These are phyloP conservation scores for Rhodotorula paludigena DNA, from an alignment of 768 basidiomycete species.

Conservation along the genomic window DNA sequence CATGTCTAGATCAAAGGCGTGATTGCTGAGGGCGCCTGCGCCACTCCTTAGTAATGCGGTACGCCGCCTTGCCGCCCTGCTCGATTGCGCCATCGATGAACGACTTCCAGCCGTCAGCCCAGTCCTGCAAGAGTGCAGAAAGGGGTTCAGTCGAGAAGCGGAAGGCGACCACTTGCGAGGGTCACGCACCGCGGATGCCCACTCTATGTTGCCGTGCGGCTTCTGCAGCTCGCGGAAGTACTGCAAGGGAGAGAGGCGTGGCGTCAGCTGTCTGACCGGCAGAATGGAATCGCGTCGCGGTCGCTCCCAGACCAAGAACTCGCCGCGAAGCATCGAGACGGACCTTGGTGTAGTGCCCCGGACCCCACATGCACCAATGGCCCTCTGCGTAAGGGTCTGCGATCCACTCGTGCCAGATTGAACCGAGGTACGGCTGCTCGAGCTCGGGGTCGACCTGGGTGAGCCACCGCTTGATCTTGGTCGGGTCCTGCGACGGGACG, in stretches of 20 bases:
- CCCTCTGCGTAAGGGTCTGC: background rate
- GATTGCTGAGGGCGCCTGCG: background rate
- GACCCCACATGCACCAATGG: background rate
- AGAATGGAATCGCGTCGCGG: too few species aligned
- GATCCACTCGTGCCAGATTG: slow-evolving; percentile 4
- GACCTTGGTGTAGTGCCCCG: background rate
- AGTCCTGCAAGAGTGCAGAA: background rate
- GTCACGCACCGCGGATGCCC: background rate
- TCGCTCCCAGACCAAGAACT: background rate
- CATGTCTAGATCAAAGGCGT: background rate
- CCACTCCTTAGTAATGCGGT: slow-evolving; percentile 1
- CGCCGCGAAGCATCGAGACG: background rate
- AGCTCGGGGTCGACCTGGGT: background rate
- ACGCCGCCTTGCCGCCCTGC: background rate
- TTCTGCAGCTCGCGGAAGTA: slow-evolving; percentile 10
- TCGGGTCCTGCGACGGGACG: background rate
- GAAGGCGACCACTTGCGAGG: too few species aligned
- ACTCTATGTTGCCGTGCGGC: slow-evolving; percentile 15
- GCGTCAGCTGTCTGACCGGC: background rate
- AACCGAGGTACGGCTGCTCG: background rate
- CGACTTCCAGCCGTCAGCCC: slow-evolving; percentile 6
- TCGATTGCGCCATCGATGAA: slow-evolving; percentile 9
- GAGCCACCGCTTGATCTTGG: slow-evolving; percentile 13
- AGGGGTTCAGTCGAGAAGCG: background rate
- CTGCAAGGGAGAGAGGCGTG: background rate